Percentiles rank a stretch among this genome's conserved stretches.
Conservation (phyloP, 2,329 filamentous ascomycete genomes). For the Madurella mycetomatis region DNA sequence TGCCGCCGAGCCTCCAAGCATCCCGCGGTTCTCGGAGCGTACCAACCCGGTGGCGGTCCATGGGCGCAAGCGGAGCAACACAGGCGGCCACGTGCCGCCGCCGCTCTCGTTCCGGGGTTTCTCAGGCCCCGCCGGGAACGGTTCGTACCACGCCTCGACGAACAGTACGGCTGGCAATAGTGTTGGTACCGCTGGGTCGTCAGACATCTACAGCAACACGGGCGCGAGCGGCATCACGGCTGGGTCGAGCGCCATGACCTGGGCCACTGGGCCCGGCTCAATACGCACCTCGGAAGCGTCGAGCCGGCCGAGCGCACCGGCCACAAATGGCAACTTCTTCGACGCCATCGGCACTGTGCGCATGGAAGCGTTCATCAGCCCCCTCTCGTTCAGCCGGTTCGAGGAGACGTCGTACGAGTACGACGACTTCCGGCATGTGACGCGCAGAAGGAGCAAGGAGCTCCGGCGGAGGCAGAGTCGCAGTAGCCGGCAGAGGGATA, state of each 20-base stretch:
- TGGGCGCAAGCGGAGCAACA: slow-evolving; percentile 84
- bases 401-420: slow-evolving; percentile 46
- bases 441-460: slow-evolving; percentile 53
- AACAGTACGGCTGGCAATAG: slow-evolving; percentile 55
- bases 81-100: slow-evolving; percentile 67
- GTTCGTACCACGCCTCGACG: slow-evolving; percentile 40
- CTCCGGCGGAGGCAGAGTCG: slow-evolving; percentile 45
- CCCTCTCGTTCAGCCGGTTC: slow-evolving; percentile 47
- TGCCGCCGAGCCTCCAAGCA: slow-evolving; percentile 65
- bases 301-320: slow-evolving; percentile 37
- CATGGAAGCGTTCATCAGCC: slow-evolving; percentile 93
- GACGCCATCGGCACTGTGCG: slow-evolving; percentile 86
- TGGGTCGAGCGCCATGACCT: slow-evolving; percentile 25
- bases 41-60: slow-evolving; percentile 51
- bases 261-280: slow-evolving; percentile 33
- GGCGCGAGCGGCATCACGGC: slow-evolving; percentile 17
- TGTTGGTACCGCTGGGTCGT: slow-evolving; percentile 38
- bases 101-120: slow-evolving; percentile 75
- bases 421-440: slow-evolving; percentile 46
- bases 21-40: slow-evolving; percentile 64
- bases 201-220: slow-evolving; percentile 29
- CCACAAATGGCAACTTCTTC: slow-evolving; percentile 60
- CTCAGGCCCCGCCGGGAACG: slow-evolving; percentile 50
- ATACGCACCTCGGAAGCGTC: slow-evolving; percentile 55
- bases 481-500: slow-evolving; percentile 51